Conservation (phyloP, 345 rosid genomes). For the Boechera stricta region DNA sequence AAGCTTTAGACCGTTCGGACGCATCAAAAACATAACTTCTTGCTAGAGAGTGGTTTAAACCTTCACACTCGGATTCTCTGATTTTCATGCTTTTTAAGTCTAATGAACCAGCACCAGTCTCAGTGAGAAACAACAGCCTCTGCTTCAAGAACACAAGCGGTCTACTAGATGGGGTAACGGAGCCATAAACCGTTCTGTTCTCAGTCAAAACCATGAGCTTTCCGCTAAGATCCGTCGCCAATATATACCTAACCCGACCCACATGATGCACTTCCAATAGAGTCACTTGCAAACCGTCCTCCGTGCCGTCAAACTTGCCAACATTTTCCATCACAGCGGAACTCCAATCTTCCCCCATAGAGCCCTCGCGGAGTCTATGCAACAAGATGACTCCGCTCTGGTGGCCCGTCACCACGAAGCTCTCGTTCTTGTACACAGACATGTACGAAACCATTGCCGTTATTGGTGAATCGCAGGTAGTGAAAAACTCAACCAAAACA, state of each 20-base stretch:
- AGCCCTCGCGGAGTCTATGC: constrained; percentile 69
- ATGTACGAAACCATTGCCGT: constrained; percentile 78
- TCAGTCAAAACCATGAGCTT: constrained; percentile 69
- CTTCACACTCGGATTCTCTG: constrained; percentile 87
- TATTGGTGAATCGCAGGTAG: constrained; percentile 61
- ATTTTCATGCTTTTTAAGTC: constrained; percentile 89
- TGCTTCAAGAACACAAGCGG: constrained; percentile 90
- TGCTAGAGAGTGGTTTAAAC: constrained; percentile 70
- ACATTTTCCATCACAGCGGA: constrained; percentile 61
- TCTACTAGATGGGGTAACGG: constrained; percentile 61
- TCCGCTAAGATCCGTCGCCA: constrained; percentile 68
- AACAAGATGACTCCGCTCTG: constrained; percentile 64
- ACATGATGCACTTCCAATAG: constrained; percentile 86
- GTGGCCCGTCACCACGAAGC: constrained; percentile 78
- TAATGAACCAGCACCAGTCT: constrained; percentile 91
- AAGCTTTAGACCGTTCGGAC: constrained; percentile 88
- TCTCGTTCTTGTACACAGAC: constrained; percentile 79
- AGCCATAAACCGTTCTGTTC: constrained; percentile 74
- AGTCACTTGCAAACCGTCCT: constrained; percentile 54
- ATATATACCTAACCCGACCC: constrained; percentile 77
- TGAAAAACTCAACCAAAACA: constrained; percentile 65
- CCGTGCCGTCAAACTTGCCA: constrained; percentile 51
- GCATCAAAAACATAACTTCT: constrained; percentile 73
- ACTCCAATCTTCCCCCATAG: constrained; percentile 70
- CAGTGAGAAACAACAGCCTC: constrained; percentile 89